Percentiles rank a stretch among this genome's conserved stretches.
Conservation (phyloP, 257 asterid species). For the Asclepias syriaca region DNA sequence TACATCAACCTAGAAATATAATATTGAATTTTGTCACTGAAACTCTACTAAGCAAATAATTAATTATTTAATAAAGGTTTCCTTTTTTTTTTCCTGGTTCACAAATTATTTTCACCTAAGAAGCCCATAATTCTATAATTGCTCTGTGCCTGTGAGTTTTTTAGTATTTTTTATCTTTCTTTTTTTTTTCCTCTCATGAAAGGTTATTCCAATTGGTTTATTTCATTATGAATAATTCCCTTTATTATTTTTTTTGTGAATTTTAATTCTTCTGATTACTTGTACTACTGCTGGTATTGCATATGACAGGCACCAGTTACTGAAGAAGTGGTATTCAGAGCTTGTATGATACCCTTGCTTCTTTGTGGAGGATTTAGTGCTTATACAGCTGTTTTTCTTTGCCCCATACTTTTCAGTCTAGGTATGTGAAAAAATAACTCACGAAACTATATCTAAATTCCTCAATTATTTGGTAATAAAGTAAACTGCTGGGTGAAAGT, state of each 20-base stretch:
- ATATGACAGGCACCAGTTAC: slow-evolving; percentile 82
- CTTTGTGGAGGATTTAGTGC: slow-evolving; percentile 82
- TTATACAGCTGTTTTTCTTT: slow-evolving; percentile 55
- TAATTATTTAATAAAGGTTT: no score
- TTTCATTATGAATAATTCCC: neutral
- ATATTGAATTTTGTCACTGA: no score
- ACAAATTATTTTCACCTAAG: no score
- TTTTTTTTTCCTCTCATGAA: neutral
- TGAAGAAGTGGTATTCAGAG: slow-evolving; percentile 95
- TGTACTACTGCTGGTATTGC: slow-evolving; percentile 12
- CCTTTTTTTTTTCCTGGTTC: no score
- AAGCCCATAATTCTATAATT: no score
- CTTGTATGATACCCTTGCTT: slow-evolving; percentile 93
- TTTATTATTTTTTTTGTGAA: neutral
- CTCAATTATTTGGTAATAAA: neutral
- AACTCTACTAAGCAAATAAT: no score
- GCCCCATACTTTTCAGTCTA: slow-evolving; percentile 89
- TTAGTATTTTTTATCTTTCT: no score
- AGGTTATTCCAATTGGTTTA: neutral
- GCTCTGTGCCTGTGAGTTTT: neutral
- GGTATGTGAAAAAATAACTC: slow-evolving; percentile 37
- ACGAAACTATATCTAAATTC: neutral
- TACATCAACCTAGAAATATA: no score
- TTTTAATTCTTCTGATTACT: slow-evolving; percentile 10
- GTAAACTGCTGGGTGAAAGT: neutral